Percentiles rank a stretch among this genome's conserved stretches.
Conservation (phyloP, 768 basidiomycete genomes). For the Russula abietina region DNA sequence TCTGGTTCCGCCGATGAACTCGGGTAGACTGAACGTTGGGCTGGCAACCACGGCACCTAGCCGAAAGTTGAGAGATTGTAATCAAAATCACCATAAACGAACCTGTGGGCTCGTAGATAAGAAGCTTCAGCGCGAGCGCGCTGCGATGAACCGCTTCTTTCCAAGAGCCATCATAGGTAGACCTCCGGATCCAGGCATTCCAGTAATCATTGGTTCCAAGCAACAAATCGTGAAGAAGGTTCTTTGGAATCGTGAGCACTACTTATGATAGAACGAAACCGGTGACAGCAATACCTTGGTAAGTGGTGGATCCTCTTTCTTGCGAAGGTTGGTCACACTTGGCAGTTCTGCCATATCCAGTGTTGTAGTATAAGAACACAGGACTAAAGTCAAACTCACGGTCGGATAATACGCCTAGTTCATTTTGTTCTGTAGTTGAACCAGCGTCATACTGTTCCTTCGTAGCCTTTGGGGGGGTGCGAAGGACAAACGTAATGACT, state of each 20-base stretch:
- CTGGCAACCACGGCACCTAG: conserved; percentile 88
- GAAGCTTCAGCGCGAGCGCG: conserved; percentile 86
- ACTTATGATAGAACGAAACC: neutral
- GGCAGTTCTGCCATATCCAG: conserved; percentile 35
- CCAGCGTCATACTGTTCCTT: conserved; percentile 28
- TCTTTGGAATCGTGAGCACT: conserved; percentile 31
- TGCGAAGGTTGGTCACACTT: conserved; percentile 41
- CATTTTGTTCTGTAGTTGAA: conserved; percentile 37
- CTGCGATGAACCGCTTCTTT: conserved; percentile 91
- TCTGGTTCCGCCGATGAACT: conserved; percentile 82
- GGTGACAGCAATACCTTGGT: conserved; percentile 44
- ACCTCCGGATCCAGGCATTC: conserved; percentile 84
- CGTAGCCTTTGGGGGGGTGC: conserved; percentile 52
- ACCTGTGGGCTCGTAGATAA: conserved; percentile 91
- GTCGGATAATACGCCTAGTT: conserved; percentile 43
- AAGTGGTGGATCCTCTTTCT: conserved; percentile 64
- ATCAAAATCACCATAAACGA: neutral
- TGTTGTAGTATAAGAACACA: neutral
- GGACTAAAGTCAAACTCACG: conserved; percentile 29
- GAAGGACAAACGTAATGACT: conserved; percentile 79
- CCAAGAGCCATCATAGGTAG: conserved; percentile 91
- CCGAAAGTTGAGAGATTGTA: conserved; percentile 7
- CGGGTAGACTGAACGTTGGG: conserved; percentile 91
- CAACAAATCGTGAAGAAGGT: conserved; percentile 52
- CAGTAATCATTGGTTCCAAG: conserved; percentile 75